Base-by-base conservation (phyloP, 2,329 filamentous ascomycete species). In the Trichoderma koningiopsis region DNA sequence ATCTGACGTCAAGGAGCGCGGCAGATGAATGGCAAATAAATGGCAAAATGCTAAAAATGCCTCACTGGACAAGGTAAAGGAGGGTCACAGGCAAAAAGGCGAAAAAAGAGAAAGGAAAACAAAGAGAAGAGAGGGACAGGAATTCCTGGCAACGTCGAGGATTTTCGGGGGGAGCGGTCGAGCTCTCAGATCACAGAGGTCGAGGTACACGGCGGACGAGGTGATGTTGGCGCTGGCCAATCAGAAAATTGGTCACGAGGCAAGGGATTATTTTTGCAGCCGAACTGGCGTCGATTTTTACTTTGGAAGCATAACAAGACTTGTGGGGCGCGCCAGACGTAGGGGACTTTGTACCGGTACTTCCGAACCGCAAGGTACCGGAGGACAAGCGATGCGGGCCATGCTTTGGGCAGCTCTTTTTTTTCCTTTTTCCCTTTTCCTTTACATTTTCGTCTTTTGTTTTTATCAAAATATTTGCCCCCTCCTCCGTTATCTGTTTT, bases 211-310 rank as follows among this genome's bases (percentile, higher is more conserved):
- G 73, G 78, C 76, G 74, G 72, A 73, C 73, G 72, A 78, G 74
- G 75, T 77, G 77, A 77, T 75, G 77, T 76, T 73, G 75, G 72
- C 59, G 68, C 73, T 63, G 75, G 73, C 79, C 79, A 81, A 81
- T 81, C 78, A 81, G 74, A 80, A 81, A 80, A 79, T 74, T 77
- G 77, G 75, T 75, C 77, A 75, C 75, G 73, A 70, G 71, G 72
- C 73, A 76, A 61, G 73, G 73, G 74, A 77, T 78, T 77, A 75
- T 78, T 79, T 76, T 77, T 71, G 73, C 74, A 75, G 77, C 65
- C 65, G 65, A 78, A 74, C 73, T 72, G 74, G 74, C 70, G 74
- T 75, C 76, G 75, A 76, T 77, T 77, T 79, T 77, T 75, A 68
- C 61, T 69, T 65, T 65, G 55, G 49, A 69, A 63, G 59, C 53